Percentiles rank a stretch among this genome's conserved stretches.
These are phyloP conservation scores for Dactylis glomerata DNA, from an alignment of 176 grass and related monocot genomes.

Conservation along the genomic window DNA sequence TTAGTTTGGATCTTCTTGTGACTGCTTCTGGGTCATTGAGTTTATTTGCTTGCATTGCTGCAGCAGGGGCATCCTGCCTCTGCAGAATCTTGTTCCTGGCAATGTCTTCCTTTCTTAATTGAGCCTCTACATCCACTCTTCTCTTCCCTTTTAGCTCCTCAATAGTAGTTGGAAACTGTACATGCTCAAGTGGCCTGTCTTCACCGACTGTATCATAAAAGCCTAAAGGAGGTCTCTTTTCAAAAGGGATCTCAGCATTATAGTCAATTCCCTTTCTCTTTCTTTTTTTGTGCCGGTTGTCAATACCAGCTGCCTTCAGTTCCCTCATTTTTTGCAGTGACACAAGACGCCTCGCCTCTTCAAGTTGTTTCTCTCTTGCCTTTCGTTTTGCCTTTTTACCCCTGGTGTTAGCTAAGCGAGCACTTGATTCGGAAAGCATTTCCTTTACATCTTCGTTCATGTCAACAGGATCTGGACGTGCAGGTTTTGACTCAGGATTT, in stretches of 20 bases:
- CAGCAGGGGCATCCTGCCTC: constrained; percentile 81
- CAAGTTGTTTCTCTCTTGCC: constrained; percentile 94
- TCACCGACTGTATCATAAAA: constrained; percentile 83
- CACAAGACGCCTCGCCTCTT: constrained; percentile 88
- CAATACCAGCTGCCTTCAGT: constrained; percentile 88
- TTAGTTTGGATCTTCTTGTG: constrained; percentile 82
- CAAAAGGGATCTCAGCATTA: constrained; percentile 87
- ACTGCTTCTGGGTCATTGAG: constrained; percentile 96
- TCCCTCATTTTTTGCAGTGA: constrained; percentile 92
- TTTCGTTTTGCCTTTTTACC: constrained; percentile 96
- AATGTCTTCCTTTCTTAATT: constrained; percentile 85
- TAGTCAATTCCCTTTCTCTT: constrained; percentile 95
- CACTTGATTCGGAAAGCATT: constrained; percentile 95
- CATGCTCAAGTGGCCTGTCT: constrained; percentile 51
- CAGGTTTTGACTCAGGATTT: constrained; percentile 92
- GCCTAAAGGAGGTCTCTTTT: constrained; percentile 81
- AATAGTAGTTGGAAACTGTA: constrained; percentile 87
- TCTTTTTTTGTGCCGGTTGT: constrained; percentile 62
- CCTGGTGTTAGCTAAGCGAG: constrained; percentile 84
- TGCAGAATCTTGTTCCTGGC: constrained; percentile 86
- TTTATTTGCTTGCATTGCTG: constrained; percentile 92
- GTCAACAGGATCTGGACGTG: constrained; percentile 89
- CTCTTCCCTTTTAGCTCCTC: constrained; percentile 92
- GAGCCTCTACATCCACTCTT: constrained; percentile 77
- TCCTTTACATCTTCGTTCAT: constrained; percentile 99